phyloP scores from a whole-genome alignment of 148 eudicot species.

The Fagopyrum tataricum region DNA sequence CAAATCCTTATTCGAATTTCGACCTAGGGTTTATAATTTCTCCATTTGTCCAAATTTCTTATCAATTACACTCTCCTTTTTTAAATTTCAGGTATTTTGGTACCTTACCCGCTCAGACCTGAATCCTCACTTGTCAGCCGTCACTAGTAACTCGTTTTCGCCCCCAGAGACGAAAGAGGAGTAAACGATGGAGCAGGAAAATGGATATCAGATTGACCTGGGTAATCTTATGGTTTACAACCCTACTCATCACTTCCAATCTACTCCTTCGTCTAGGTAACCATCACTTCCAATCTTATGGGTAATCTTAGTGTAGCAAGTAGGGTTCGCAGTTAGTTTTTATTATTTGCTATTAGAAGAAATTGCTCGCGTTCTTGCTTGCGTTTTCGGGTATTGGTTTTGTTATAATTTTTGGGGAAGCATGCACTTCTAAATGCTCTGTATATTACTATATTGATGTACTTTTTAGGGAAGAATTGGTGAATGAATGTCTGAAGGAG shows the following conservation, averaged over 20 bases:
- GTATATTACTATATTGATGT: background rate
- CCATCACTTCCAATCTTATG: background rate
- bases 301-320: background rate
- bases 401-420: background rate
- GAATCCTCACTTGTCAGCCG: no score
- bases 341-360: no score
- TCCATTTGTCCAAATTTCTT: no score
- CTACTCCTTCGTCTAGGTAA: constrained; percentile 58
- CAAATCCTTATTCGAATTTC: no score
- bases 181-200: constrained; percentile 10
- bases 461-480: constrained; percentile 64
- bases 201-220: constrained; percentile 40
- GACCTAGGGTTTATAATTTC: no score
- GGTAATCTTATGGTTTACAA: constrained; percentile 58
- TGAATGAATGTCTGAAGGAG: constrained; percentile 44
- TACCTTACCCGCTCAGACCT: no score
- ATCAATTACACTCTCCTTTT: no score
- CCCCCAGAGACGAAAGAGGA: background rate
- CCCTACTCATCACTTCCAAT: constrained; percentile 48
- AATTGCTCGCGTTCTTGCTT: background rate
- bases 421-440: background rate
- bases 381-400: background rate
- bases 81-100: no score
- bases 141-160: no score
- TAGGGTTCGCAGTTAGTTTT: background rate